Evolutionary conservation across 768 basidiomycete genomes (phyloP).

Genomic region (Leucogyrophana mollusca): DNA sequence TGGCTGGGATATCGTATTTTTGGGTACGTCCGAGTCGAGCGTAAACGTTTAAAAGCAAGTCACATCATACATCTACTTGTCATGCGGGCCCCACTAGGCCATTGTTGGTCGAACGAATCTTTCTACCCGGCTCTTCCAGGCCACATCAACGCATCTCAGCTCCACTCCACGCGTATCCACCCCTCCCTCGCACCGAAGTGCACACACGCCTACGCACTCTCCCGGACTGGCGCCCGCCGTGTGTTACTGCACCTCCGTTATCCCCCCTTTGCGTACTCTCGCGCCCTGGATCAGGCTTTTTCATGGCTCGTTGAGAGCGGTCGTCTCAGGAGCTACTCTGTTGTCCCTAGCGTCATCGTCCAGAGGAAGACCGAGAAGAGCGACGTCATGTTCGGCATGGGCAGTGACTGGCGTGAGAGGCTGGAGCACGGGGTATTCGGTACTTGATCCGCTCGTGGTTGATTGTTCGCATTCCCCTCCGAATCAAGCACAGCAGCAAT

Average conservation of each 20-base stretch:
- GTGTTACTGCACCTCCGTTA: conserved; percentile 58
- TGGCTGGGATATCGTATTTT: conserved; percentile 73
- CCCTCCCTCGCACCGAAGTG: conserved; percentile 64
- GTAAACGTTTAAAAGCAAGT: no score
- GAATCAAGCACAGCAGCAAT: no score
- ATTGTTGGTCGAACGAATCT: conserved; percentile 78
- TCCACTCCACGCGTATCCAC: conserved; percentile 37
- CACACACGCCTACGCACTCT: conserved; percentile 72
- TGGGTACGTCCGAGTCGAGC: conserved; percentile 43
- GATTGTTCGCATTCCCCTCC: no score
- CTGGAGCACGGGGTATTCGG: conserved; percentile 49
- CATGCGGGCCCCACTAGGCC: conserved; percentile 43
- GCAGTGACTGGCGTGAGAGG: conserved; percentile 55
- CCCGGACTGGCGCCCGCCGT: conserved; percentile 56
- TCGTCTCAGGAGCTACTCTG: conserved; percentile 56
- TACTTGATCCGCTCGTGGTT: not conserved
- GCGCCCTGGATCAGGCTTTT: conserved; percentile 73
- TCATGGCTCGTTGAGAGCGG: conserved; percentile 62
- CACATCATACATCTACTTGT: not conserved
- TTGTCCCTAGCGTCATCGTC: conserved; percentile 66
- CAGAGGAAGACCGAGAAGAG: conserved; percentile 61
- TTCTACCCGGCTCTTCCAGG: conserved; percentile 37
- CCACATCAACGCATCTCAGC: not conserved
- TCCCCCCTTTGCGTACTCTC: conserved; percentile 72
- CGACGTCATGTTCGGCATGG: conserved; percentile 49